Evolutionary conservation across 257 asterid genomes (phyloP), one percentile per base, ranked within the genome.

Genomic region (Linaria vulgaris): DNA sequence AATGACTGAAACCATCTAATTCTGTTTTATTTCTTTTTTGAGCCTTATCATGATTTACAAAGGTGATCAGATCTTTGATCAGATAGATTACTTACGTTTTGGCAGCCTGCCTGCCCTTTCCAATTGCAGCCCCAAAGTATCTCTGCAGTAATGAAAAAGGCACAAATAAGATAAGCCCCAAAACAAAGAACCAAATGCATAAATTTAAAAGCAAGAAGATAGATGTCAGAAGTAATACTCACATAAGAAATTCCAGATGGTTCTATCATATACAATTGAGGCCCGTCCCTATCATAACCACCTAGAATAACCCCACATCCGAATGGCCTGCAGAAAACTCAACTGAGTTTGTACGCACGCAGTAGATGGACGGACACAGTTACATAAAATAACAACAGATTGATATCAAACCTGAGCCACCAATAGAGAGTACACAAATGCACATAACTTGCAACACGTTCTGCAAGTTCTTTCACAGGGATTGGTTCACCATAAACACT

Each of bases 51-150:
- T 13, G 44, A 64, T 11, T 20, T 51, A 58, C 16, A 59, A 53
- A 43, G 45, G 64, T 58, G 45, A 30, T 57, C 3, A 31, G 31
- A 25, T 12, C 34, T 13, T 23, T 55, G 16, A 60, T 6, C 70
- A 25, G 17, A 45, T 21, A 27, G 25, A 46, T 67, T 55, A 82
- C 89, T 85, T 72, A 90, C 96, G 97, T 90, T 70, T 90, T 90
- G 57, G 97, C 97, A 76, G 97, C 97, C 78, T 90, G 97, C 80
- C 90, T 82, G 49, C 95, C 96, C 82, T 90, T 90, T 49, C 97
- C 97, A 69, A 88, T 90, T 58, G 97, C 90, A 69, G 96, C 95
- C 48, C 97, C 97, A 38, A 87, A 88, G 82, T 90, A 90, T 78
- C 95, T 85, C 97, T 90, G 67, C 61, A 70, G 61, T 43, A 74